Percentiles rank a stretch among this genome's conserved stretches.
Evolutionary conservation across 306 rosid genomes (phyloP).

Genomic region (Sicyos baderoa): DNA sequence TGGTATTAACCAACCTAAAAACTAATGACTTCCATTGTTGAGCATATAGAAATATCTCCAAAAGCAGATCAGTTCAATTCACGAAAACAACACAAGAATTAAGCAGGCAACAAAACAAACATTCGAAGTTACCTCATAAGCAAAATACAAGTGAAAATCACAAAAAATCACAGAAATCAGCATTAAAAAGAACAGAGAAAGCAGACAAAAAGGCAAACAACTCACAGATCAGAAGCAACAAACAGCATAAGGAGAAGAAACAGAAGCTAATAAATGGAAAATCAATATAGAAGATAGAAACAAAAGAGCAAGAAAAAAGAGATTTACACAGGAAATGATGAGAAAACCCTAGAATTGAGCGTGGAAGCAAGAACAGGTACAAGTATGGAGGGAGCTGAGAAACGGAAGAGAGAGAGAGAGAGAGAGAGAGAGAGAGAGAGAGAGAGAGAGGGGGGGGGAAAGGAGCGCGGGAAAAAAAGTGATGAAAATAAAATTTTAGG

Average conservation of each 20-base stretch:
- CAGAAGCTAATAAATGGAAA: not conserved
- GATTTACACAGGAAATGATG: constrained; percentile 1
- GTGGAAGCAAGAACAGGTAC: not conserved
- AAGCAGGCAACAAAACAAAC: not conserved
- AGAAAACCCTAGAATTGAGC: not conserved
- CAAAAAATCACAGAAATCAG: not conserved
- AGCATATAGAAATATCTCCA: not conserved
- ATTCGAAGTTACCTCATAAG: not conserved
- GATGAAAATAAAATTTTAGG: not conserved
- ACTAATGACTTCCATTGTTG: not conserved
- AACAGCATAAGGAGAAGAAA: not conserved
- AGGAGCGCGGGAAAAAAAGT: constrained; percentile 9
- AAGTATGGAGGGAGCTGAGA: not conserved
- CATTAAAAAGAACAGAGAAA: not conserved
- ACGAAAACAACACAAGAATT: not conserved
- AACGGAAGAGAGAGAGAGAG: not conserved
- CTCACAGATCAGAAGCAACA: not conserved
- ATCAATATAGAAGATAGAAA: not conserved
- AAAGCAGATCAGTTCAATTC: not conserved
- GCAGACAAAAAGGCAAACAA: not conserved
- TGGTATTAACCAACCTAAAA: not conserved
- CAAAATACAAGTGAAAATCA: not conserved
- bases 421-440: no score
- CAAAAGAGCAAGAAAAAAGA: not conserved
- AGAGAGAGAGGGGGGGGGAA: no score